Evolutionary conservation across 331 rosid species (phyloP), one percentile per base, ranked within the genome.

Genomic region (Acacia concinna): DNA sequence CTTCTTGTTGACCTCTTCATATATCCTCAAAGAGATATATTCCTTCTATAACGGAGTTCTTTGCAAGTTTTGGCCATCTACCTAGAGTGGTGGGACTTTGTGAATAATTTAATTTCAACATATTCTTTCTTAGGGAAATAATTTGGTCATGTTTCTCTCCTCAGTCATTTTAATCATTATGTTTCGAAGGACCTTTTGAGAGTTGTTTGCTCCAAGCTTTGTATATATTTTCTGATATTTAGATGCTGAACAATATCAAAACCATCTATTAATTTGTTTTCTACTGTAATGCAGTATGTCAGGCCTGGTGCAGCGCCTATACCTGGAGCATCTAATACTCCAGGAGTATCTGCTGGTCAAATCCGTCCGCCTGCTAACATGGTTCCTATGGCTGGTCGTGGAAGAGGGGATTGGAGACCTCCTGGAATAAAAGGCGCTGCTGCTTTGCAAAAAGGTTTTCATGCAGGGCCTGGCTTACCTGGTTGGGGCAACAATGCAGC

Each of bases 371-470:
- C 69, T 51, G 84, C 78, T 57, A 90, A 83, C 89, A 74, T 91
- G 89, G 93, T 84, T 78, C 86, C 87, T 37, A n/a, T 81, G 71
- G 76, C 84, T 84, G 99, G 99, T 83, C 94, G 98, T 78, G 99
- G 97, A 66, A 88, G 99, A 84, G 98, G 98, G 84, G 99, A 96
- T 56, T 96, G 99, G 99, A 92, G 98, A 89, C 97, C 99, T 51
- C 30, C 85, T 68, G 98, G 93, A 82, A 52, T 88, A n/a, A 96
- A 93, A 86, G 91, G 85, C 49, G 81, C 70, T 66, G 40, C 84
- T 78, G 85, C 84, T 20, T 77, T 84, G 89, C 98, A 91, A 81
- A 96, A 95, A 81, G 94, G 89, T 78, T 95, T 91, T 82, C 94
- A 89, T 84, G 85, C 93, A 34, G 93, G 97, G 76, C 84, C 96